Conservation (phyloP, 768 basidiomycete genomes). For the Pulveroboletus sp. region DNA sequence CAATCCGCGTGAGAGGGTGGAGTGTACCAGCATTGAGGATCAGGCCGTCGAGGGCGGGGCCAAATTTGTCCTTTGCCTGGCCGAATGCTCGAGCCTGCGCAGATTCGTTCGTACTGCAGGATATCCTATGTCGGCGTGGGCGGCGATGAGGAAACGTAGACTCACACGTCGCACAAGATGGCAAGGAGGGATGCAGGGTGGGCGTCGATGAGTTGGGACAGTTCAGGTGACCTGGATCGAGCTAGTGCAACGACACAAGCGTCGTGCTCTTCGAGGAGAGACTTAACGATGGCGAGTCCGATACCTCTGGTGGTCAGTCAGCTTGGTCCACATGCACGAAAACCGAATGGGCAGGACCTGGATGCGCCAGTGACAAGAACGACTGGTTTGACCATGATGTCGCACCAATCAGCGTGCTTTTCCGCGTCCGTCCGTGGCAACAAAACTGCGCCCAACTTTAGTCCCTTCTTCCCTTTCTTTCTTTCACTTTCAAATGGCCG, state of each 20-base stretch:
- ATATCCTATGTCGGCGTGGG: not conserved
- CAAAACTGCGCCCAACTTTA: constrained; percentile 8
- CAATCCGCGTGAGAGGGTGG: constrained; percentile 62
- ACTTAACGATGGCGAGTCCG: constrained; percentile 72
- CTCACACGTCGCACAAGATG: constrained; percentile 74
- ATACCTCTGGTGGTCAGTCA: constrained; percentile 48
- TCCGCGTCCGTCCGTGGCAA: constrained; percentile 24
- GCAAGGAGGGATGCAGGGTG: constrained; percentile 43
- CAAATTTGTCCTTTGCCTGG: constrained; percentile 48
- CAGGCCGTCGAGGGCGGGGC: constrained; percentile 62
- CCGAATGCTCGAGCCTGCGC: constrained; percentile 54
- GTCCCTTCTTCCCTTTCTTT: constrained; percentile 5
- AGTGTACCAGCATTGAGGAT: constrained; percentile 82
- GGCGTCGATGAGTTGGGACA: constrained; percentile 42
- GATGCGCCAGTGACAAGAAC: constrained; percentile 85
- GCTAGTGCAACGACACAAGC: constrained; percentile 75
- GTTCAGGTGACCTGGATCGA: constrained; percentile 62
- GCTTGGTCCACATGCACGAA: not conserved
- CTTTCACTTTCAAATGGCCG: constrained; percentile 44
- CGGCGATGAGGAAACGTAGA: constrained; percentile 14
- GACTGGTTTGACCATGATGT: constrained; percentile 44
- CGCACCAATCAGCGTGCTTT: not conserved
- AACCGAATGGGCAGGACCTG: constrained; percentile 40
- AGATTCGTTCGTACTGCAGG: constrained; percentile 52
- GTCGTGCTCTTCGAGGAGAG: constrained; percentile 57